Percentiles rank a stretch among this genome's conserved stretches.
phyloP scores from a whole-genome alignment of 2,329 filamentous ascomycete species.

The Aspergillus quadrilineatus region DNA sequence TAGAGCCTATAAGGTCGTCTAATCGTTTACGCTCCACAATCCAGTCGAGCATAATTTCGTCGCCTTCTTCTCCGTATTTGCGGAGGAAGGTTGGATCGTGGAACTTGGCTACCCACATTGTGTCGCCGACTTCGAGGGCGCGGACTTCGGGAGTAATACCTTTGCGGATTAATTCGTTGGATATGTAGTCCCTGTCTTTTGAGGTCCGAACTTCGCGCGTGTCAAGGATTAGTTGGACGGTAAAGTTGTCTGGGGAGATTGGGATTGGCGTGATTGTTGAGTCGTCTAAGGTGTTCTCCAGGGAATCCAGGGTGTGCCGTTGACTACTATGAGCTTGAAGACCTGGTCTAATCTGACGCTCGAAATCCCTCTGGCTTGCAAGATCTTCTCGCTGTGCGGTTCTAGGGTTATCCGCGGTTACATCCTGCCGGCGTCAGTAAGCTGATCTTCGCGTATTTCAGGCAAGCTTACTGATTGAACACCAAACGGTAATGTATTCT shows the following conservation, averaged over 20 bases:
- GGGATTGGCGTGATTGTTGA: constrained; percentile 57
- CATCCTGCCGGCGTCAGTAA: background rate
- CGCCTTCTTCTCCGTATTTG: constrained; percentile 54
- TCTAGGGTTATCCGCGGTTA: background rate
- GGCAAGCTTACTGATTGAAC: constrained; percentile 15
- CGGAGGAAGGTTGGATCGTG: constrained; percentile 58
- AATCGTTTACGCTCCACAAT: constrained; percentile 79
- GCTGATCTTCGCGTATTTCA: no score
- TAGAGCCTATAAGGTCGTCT: constrained; percentile 75
- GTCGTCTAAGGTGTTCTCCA: constrained; percentile 13
- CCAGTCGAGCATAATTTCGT: constrained; percentile 74
- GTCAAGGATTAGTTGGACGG: constrained; percentile 71
- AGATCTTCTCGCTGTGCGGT: background rate
- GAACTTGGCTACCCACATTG: constrained; percentile 75
- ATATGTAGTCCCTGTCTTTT: constrained; percentile 74
- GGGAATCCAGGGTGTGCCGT: constrained; percentile 2
- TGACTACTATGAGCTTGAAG: background rate
- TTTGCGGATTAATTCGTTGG: constrained; percentile 66
- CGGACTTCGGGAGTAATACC: constrained; percentile 67
- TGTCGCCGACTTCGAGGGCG: constrained; percentile 70
- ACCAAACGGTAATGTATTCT: constrained; percentile 20
- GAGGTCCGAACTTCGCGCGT: constrained; percentile 71
- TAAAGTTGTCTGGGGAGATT: constrained; percentile 65
- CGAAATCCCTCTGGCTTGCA: background rate
- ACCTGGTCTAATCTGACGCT: background rate